These are phyloP conservation scores for Teratosphaeria pseudoeucalypti DNA, from an alignment of 2,329 filamentous ascomycete genomes.

Conservation along the genomic window DNA sequence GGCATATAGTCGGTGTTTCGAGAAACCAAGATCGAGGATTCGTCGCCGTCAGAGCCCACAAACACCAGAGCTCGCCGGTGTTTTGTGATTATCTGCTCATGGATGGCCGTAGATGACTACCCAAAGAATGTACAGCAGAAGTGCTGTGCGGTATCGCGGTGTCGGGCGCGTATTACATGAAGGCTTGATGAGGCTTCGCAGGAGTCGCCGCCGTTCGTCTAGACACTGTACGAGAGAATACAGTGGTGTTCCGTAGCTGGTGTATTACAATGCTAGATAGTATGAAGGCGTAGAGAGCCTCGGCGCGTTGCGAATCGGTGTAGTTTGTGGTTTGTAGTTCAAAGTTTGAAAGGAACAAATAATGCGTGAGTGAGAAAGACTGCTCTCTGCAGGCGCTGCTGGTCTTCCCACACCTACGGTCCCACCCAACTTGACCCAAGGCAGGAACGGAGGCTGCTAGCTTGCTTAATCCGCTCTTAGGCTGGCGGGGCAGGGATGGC, in stretches of 20 bases:
- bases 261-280: background rate
- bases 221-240: background rate
- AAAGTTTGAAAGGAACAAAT: background rate
- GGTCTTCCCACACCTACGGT: background rate
- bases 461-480: background rate
- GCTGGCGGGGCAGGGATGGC: background rate
- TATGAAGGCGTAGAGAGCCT: background rate
- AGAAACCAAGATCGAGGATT: background rate
- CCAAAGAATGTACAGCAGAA: background rate
- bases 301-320: background rate
- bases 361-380: background rate
- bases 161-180: background rate
- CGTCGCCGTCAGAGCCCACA: background rate
- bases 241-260: background rate
- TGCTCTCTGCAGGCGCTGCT: background rate
- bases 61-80: background rate
- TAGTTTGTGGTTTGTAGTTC: background rate
- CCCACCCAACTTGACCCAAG: too few species aligned
- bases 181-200: background rate
- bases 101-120: background rate
- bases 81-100: background rate
- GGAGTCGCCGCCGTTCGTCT: background rate
- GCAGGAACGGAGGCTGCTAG: too few species aligned
- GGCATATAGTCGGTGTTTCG: constrained; percentile 35
- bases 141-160: background rate